Percentiles rank a stretch among this genome's conserved stretches.
Conservation (phyloP, 768 basidiomycete genomes). For the Suillus brevipes region DNA sequence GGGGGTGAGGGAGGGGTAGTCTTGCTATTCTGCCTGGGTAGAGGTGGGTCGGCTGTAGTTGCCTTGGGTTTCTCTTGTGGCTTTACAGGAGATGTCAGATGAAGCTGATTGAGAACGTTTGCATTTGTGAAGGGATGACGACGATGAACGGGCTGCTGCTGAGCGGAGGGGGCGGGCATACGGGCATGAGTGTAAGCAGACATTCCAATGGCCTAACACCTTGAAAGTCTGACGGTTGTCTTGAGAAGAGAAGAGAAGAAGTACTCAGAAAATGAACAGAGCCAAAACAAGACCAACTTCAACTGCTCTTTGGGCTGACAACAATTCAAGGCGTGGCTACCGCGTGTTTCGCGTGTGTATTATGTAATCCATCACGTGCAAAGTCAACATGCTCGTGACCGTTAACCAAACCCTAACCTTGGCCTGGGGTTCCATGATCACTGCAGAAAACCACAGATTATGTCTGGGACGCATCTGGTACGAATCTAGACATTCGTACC, state of each 20-base stretch:
- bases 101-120: constrained; percentile 36
- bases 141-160: constrained; percentile 29
- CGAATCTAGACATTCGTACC: no score
- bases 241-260: constrained; percentile 3
- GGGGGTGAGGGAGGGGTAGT: constrained; percentile 81
- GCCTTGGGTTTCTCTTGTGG: constrained; percentile 41
- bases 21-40: constrained; percentile 82
- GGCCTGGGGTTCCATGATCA: constrained; percentile 7
- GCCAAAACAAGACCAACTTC: constrained; percentile 5
- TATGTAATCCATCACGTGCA: constrained; percentile 33
- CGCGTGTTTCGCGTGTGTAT: constrained; percentile 27
- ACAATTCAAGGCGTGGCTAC: constrained; percentile 16
- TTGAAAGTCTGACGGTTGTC: constrained; percentile 25
- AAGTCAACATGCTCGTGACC: constrained; percentile 20
- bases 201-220: constrained; percentile 52
- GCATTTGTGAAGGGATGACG: constrained; percentile 47
- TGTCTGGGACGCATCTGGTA: no score
- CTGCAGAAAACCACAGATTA: no score
- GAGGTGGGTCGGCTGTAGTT: constrained; percentile 56
- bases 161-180: constrained; percentile 32
- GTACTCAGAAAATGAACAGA: constrained; percentile 2
- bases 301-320: constrained; percentile 12
- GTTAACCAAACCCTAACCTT: constrained; percentile 5
- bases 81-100: constrained; percentile 34
- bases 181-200: constrained; percentile 40